Evolutionary conservation across 106 monocot genomes (phyloP), one percentile per base, ranked within the genome.

Genomic region (Dioscorea zingiberensis): DNA sequence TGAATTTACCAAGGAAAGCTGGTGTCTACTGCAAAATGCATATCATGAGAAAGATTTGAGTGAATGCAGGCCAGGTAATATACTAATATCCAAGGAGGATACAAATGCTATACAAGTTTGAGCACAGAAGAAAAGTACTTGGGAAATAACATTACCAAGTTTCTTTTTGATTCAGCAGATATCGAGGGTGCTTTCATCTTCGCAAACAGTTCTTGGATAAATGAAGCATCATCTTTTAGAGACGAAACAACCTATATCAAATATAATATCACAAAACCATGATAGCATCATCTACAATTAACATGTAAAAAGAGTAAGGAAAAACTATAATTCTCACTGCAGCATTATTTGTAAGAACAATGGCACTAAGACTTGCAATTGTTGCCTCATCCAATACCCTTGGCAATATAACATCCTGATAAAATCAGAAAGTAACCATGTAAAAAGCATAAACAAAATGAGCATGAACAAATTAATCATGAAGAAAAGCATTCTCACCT

Each of bases 351-450:
- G 73, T 61, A 81, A 87, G 78, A 66, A 92, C 84, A 18, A 97
- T 97, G 29, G 88, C 76, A 83, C 80, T 86, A 63, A 97, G 74
- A 79, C 79, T 88, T 67, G 85, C 67, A 29, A 81, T 71, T 47
- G 88, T 86, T 57, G 83, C 81, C 63, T 88, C 97, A 74, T 97
- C 92, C 76, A 92, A 68, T 15, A 70, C 74, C 65, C 87, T 82
- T 27, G 92, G 81, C 59, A 97, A 83, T 69, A 97, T 92, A 27
- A 86, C 85, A 86, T 97, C 97, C 91, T 97, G 64, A 38, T 71
- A 72, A 46, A 47, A 65, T 38, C 38, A 38, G 38, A 38, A 38
- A 38, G 38, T 8, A 38, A 6, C 38, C 13, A 19, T 30, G 25
- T 10, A 65, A 53, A 13, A 19, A 19, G 51, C 16, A 53, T 16